Percentiles rank a stretch among this genome's conserved stretches.
These are phyloP conservation scores for Aspergillus sp. DNA, from an alignment of 2,329 filamentous ascomycete genomes.

Conservation along the genomic window DNA sequence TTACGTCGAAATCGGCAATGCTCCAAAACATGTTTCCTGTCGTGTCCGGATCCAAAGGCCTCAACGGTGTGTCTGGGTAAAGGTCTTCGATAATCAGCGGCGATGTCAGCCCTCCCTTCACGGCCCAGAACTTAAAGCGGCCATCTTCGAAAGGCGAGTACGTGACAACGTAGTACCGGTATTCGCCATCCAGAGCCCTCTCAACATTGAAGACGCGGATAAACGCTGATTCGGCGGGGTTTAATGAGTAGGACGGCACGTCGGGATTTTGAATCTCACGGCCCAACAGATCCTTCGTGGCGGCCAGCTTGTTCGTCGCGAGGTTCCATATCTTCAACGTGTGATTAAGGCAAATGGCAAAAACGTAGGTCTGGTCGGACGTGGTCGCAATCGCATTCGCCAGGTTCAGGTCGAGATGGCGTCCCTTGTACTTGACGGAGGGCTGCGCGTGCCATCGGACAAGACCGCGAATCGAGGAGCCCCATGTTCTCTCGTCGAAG, in stretches of 20 bases:
- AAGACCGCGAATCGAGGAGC: conserved; percentile 47
- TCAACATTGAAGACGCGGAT: conserved; percentile 67
- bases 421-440: conserved; percentile 42
- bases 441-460: conserved; percentile 45
- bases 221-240: conserved; percentile 74
- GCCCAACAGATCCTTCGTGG: conserved; percentile 74
- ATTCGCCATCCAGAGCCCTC: conserved; percentile 45
- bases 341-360: conserved; percentile 88
- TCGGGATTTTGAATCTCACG: conserved; percentile 66
- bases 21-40: conserved; percentile 77
- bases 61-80: conserved; percentile 62
- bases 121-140: conserved; percentile 92
- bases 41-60: conserved; percentile 61
- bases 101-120: conserved; percentile 60
- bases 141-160: conserved; percentile 86
- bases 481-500: conserved; percentile 50
- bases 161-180: conserved; percentile 66
- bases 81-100: conserved; percentile 67
- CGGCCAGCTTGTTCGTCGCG: conserved; percentile 72
- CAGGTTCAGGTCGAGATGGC: conserved; percentile 42
- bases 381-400: conserved; percentile 46
- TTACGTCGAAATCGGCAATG: conserved; percentile 71
- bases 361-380: conserved; percentile 52
- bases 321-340: conserved; percentile 87
- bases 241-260: conserved; percentile 70